phyloP scores from a whole-genome alignment of 352 stramenopile genomes.

The Aphanomyces cochlioides region DNA sequence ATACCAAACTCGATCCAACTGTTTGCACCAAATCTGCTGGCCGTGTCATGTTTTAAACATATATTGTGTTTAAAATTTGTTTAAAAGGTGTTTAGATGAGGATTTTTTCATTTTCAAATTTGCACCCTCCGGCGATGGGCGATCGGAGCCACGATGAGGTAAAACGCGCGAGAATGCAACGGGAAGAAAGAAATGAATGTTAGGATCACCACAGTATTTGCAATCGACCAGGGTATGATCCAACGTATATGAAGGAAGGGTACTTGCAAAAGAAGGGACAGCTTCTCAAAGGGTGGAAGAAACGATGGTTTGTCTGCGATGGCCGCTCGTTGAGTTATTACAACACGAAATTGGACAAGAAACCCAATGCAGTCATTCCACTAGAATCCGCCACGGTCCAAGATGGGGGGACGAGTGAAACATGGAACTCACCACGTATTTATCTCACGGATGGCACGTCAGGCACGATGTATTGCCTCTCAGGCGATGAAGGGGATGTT shows the following conservation, averaged over 20 bases:
- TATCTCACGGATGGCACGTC: constrained; percentile 71
- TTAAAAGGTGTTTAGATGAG: no score
- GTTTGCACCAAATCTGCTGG: no score
- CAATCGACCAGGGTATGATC: constrained; percentile 27
- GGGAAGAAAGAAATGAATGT: neutral
- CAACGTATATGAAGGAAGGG: constrained; percentile 31
- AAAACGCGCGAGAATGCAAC: neutral
- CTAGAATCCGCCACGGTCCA: constrained; percentile 76
- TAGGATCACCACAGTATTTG: constrained; percentile 22
- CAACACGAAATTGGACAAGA: constrained; percentile 73
- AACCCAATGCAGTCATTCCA: constrained; percentile 76
- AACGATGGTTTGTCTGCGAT: constrained; percentile 46
- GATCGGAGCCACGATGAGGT: constrained; percentile 18
- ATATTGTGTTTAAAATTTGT: no score
- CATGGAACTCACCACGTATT: constrained; percentile 82
- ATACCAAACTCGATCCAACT: no score
- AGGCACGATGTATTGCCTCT: constrained; percentile 81
- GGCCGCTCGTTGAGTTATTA: constrained; percentile 78
- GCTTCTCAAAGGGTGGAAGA: constrained; percentile 34
- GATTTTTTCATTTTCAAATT: no score
- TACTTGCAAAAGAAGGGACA: constrained; percentile 35
- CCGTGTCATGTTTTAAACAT: no score
- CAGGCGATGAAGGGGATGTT: constrained; percentile 60
- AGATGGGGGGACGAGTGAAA: constrained; percentile 76
- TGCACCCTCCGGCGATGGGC: neutral